phyloP scores from a whole-genome alignment of 176 grass and related monocot genomes.

The Oryza meyeriana region DNA sequence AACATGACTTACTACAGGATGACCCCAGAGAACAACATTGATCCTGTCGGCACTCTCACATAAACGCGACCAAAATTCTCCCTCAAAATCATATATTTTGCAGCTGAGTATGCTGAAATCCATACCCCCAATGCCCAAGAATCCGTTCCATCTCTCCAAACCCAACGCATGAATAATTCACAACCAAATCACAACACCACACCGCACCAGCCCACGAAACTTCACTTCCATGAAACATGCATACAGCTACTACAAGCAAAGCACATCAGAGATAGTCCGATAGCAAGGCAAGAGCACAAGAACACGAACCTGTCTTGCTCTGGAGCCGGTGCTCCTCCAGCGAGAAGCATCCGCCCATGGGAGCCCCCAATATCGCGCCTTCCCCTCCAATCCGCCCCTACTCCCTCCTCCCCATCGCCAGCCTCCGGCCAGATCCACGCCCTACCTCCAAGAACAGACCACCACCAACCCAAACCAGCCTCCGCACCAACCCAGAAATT shows the following conservation, averaged over 20 bases:
- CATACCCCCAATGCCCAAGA: not conserved
- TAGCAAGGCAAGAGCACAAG: not conserved
- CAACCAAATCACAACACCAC: constrained; percentile 6
- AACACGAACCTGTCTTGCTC: constrained; percentile 54
- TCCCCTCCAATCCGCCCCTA: constrained; percentile 28
- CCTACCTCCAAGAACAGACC: constrained; percentile 11
- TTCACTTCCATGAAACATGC: not conserved
- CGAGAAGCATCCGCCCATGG: constrained; percentile 90
- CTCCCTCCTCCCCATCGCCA: constrained; percentile 29
- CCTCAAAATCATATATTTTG: not conserved
- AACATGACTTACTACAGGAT: not conserved
- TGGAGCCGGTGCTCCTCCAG: constrained; percentile 69
- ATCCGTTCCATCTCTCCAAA: not conserved
- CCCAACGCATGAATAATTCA: not conserved
- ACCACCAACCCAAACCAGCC: constrained; percentile 14
- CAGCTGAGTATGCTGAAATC: not conserved
- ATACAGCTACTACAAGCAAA: not conserved
- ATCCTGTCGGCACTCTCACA: not conserved
- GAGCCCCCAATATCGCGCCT: constrained; percentile 39
- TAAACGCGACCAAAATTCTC: not conserved
- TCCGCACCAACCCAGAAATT: not conserved
- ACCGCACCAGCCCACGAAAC: not conserved
- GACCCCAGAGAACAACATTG: not conserved
- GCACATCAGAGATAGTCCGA: constrained; percentile 15
- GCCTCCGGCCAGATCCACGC: constrained; percentile 40